phyloP scores from a whole-genome alignment of 495 filamentous ascomycete species.

The Aspergillus cristatus region DNA sequence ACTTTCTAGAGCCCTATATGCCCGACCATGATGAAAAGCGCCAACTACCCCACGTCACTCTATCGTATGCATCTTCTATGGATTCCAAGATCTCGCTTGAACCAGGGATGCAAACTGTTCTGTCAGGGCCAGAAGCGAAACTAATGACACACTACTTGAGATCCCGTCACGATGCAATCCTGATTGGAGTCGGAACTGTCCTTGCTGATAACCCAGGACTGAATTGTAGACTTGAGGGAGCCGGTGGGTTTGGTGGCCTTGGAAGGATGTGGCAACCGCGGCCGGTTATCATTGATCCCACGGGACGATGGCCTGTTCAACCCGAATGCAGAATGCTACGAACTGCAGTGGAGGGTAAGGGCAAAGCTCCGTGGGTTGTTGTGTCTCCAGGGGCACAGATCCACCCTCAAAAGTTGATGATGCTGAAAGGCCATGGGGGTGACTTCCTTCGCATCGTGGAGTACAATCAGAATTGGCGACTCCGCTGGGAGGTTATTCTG shows the following conservation, averaged over 20 bases:
- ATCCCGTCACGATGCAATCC: constrained; percentile 70
- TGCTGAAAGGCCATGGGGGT: constrained; percentile 42
- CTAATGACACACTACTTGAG: constrained; percentile 88
- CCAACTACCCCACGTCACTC: constrained; percentile 48
- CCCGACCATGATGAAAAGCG: constrained; percentile 23
- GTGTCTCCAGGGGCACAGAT: constrained; percentile 42
- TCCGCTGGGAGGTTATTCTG: constrained; percentile 57
- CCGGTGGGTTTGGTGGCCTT: constrained; percentile 42
- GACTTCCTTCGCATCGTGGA: constrained; percentile 40
- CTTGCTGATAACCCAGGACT: constrained; percentile 76
- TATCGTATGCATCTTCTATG: constrained; percentile 87
- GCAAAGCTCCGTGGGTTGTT: constrained; percentile 64
- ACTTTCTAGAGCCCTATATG: constrained; percentile 41
- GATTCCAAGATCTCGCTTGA: constrained; percentile 68
- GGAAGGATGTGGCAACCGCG: constrained; percentile 57
- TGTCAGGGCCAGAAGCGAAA: constrained; percentile 76
- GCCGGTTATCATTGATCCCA: constrained; percentile 72
- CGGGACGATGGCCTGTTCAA: constrained; percentile 54
- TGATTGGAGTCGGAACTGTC: constrained; percentile 77
- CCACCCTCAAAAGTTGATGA: constrained; percentile 33
- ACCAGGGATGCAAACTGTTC: constrained; percentile 63
- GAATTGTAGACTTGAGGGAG: constrained; percentile 62
- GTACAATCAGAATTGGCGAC: constrained; percentile 39
- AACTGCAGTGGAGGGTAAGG: constrained; percentile 55
- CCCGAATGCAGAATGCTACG: constrained; percentile 51